These are phyloP conservation scores for Metrosideros polymorpha DNA, from an alignment of 441 rosid genomes.

Conservation along the genomic window DNA sequence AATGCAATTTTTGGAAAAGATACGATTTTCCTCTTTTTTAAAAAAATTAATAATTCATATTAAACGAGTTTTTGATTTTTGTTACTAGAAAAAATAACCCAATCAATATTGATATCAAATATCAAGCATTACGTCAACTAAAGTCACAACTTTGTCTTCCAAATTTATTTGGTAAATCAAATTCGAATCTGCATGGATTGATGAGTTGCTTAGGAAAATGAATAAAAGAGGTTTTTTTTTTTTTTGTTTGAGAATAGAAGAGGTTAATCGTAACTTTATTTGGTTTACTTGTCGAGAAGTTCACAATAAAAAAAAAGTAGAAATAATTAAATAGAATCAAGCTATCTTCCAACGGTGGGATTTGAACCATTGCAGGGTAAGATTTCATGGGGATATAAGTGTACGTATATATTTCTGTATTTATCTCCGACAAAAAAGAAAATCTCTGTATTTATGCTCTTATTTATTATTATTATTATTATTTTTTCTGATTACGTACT, in stretches of 20 bases:
- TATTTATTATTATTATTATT: no score
- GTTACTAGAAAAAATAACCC: neutral
- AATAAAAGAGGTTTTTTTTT: no score
- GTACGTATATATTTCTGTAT: neutral
- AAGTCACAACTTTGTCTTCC: neutral
- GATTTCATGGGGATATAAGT: neutral
- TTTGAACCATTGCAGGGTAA: neutral
- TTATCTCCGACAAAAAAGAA: no score
- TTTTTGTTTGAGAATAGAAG: no score
- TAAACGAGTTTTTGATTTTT: no score
- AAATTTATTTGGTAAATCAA: neutral
- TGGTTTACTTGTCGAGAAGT: rapidly evolving
- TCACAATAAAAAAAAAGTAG: neutral
- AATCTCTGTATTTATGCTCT: no score
- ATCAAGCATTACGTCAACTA: neutral
- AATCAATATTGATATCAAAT: neutral
- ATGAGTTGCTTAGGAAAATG: neutral
- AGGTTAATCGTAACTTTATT: rapidly evolving
- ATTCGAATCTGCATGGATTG: neutral
- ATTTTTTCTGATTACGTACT: neutral
- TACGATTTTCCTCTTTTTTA: no score
- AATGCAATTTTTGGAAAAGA: neutral
- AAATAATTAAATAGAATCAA: neutral
- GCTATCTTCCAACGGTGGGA: neutral
- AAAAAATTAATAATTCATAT: neutral